Percentiles rank a stretch among this genome's conserved stretches.
These are phyloP conservation scores for Clarkia xantiana DNA, from an alignment of 345 rosid species.

Conservation along the genomic window DNA sequence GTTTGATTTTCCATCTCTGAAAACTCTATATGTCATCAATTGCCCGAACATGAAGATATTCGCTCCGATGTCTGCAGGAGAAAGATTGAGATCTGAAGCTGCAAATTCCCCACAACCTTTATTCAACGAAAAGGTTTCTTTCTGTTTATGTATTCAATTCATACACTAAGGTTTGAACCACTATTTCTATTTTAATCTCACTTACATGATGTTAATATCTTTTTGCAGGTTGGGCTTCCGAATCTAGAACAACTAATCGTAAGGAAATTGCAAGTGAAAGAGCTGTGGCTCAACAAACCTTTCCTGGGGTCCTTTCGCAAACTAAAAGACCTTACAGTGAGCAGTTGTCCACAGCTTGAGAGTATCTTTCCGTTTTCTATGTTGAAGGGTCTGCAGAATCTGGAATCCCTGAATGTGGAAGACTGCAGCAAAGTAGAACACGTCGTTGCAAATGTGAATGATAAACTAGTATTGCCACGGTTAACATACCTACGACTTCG, in stretches of 20 bases:
- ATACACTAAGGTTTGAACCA: background rate
- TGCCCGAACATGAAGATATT: too few relatives aligned
- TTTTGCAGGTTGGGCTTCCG: background rate
- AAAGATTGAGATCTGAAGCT: background rate
- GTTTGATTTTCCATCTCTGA: too few relatives aligned
- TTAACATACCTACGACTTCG: background rate
- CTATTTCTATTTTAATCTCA: background rate
- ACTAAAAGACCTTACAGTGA: background rate
- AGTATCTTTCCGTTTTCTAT: background rate
- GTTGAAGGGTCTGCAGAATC: background rate
- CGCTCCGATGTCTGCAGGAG: too few relatives aligned
- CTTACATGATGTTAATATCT: background rate
- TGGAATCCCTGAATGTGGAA: background rate
- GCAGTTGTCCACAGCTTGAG: background rate
- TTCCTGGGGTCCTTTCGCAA: background rate
- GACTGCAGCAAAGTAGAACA: background rate
- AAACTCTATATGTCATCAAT: too few relatives aligned
- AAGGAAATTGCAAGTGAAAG: background rate
- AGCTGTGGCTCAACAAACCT: background rate
- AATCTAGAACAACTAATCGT: background rate
- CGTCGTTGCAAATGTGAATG: background rate
- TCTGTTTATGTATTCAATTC: background rate
- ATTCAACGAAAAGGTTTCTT: constrained; percentile 1
- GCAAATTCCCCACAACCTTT: background rate
- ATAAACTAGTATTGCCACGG: background rate